These are phyloP conservation scores for Avena insularis DNA, from an alignment of 176 grass and related monocot species.

Conservation along the genomic window DNA sequence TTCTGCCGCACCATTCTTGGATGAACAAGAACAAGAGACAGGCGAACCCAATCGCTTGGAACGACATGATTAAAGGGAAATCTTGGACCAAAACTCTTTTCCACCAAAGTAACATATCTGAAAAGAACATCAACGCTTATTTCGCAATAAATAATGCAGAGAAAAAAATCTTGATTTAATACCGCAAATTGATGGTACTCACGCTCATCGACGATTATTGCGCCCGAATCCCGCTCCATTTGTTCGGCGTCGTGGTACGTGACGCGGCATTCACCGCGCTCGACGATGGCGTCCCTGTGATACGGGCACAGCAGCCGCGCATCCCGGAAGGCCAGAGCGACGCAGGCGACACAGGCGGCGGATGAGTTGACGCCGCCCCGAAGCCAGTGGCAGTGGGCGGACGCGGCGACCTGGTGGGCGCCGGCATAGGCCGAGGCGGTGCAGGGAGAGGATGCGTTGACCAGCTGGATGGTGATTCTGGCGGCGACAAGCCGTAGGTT, in stretches of 20 bases:
- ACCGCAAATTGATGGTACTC: background rate
- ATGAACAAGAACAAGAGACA: conserved; percentile 30
- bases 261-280: conserved; percentile 56
- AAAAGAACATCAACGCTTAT: background rate
- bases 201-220: background rate
- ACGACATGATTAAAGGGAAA: background rate
- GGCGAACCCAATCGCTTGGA: conserved; percentile 24
- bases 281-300: conserved; percentile 36
- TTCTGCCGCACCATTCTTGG: conserved; percentile 28
- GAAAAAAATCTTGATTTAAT: background rate
- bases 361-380: conserved; percentile 30
- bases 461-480: conserved; percentile 30
- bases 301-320: conserved; percentile 34
- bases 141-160: background rate
- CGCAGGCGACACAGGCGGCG: conserved; percentile 42
- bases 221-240: background rate
- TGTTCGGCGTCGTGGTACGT: conserved; percentile 41
- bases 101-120: background rate
- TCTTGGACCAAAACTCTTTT: background rate
- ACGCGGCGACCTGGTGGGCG: conserved; percentile 40
- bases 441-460: background rate
- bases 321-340: conserved; percentile 32
- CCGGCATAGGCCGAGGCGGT: conserved; percentile 21
- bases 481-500: conserved; percentile 51
- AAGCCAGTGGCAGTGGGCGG: conserved; percentile 43